Evolutionary conservation across 164 flowering plant species (phyloP).

Genomic region (Vitis rupestris): DNA sequence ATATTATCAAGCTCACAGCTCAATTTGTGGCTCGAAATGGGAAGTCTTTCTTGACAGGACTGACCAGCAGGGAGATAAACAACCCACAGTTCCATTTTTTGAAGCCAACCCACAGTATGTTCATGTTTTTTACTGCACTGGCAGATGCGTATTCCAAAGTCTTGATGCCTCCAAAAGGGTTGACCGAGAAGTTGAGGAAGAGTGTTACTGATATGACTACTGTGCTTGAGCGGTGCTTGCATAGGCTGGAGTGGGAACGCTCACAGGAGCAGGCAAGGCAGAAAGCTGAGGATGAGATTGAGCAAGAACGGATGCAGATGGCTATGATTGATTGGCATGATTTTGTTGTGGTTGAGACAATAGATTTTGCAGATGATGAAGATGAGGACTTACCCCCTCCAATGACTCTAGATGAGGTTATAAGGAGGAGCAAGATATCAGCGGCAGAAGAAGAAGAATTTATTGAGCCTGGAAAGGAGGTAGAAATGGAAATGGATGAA

Average conservation of each 20-base stretch:
- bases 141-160: slow-evolving; percentile 96
- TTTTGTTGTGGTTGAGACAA: slow-evolving; percentile 92
- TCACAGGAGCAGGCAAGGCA: slow-evolving; percentile 98
- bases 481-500: slow-evolving; percentile 99
- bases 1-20: slow-evolving; percentile 93
- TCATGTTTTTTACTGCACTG: slow-evolving; percentile 85
- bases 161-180: slow-evolving; percentile 89
- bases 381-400: slow-evolving; percentile 96
- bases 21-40: slow-evolving; percentile 99
- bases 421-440: slow-evolving; percentile 88
- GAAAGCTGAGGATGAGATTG: slow-evolving; percentile 95
- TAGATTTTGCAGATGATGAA: slow-evolving; percentile 97
- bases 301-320: slow-evolving; percentile 91
- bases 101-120: slow-evolving; percentile 98
- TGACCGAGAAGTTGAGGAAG: slow-evolving; percentile 75
- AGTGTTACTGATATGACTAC: slow-evolving; percentile 82
- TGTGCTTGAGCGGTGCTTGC: slow-evolving; percentile 88
- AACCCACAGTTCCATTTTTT: slow-evolving; percentile 93
- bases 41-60: slow-evolving; percentile 79
- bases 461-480: slow-evolving; percentile 83
- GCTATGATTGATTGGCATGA: slow-evolving; percentile 99
- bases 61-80: slow-evolving; percentile 85
- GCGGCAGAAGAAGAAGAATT: slow-evolving; percentile 60
- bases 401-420: slow-evolving; percentile 95
- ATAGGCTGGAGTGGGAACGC: slow-evolving; percentile 92